phyloP scores from a whole-genome alignment of 2,329 filamentous ascomycete genomes.

The Fusarium pseudoanthophilum region DNA sequence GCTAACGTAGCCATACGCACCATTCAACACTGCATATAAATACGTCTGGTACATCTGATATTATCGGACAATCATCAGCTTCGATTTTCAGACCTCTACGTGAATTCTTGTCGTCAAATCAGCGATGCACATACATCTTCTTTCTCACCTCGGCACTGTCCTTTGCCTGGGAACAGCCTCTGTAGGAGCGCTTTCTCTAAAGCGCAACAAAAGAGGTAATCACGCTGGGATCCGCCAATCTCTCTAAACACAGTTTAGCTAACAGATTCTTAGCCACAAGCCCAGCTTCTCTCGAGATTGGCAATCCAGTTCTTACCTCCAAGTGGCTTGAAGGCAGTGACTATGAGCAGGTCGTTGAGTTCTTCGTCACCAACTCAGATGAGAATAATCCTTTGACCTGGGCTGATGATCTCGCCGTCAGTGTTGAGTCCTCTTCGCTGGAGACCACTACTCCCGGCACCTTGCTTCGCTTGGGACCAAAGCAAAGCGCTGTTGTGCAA shows the following conservation, averaged over 20 bases:
- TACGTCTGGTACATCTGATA: background rate
- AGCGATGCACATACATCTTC: background rate
- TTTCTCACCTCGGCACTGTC: background rate
- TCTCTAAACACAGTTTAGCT: background rate
- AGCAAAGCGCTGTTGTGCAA: background rate
- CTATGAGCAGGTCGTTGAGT: background rate
- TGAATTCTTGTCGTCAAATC: accelerated
- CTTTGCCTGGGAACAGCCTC: background rate
- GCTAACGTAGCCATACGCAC: accelerated
- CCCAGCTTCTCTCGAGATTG: background rate
- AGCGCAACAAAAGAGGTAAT: background rate
- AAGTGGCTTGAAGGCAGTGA: background rate
- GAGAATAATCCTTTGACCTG: background rate
- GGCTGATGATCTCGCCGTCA: accelerated
- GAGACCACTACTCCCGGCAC: background rate
- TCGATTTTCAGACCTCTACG: accelerated
- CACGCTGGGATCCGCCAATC: accelerated
- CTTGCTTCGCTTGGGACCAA: background rate
- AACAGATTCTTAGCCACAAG: background rate
- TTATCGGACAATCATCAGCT: background rate
- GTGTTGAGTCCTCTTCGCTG: background rate
- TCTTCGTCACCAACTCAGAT: background rate
- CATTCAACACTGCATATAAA: background rate
- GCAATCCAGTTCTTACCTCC: background rate
- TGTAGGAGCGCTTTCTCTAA: background rate